Evolutionary conservation across 495 filamentous ascomycete species (phyloP), one percentile per base, ranked within the genome.

Genomic region (Gamarada debralockiae): DNA sequence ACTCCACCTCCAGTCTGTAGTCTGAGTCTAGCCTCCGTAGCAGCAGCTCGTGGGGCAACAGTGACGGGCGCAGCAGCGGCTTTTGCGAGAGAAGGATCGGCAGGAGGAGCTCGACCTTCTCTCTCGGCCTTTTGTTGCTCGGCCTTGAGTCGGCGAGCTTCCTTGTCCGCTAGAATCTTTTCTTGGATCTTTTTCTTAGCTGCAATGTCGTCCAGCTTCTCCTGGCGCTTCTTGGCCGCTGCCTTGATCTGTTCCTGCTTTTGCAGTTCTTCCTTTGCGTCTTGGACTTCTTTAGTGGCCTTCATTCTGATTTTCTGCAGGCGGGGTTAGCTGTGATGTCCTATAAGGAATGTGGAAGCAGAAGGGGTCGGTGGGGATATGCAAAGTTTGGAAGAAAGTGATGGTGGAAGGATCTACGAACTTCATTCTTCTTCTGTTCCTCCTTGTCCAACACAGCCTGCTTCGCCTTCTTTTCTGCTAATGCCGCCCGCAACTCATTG

Each of bases 191-290:
- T 80, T 70, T 85, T 86, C 72, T 91, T 92, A 4, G 91, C 92
- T 39, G 86, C 87, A 33, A 86, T 65, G n/a, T 97, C 93, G 5
- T 86, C 89, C 29, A 78, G 74, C 75, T 96, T 96, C 70, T 99
- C 93, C 62, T 81, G 74, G 52, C 84, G 80, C 72, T 95, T 95
- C 55, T 81, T 79, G 45, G 82, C 84, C 0, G 90, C 91, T 57
- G 95, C 89, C 66, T 97, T 96, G 59, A 96, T 71, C 61, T 85
- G 84, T 71, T 97, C 88, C 64, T 95, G 95, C 65, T 83, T 83
- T 64, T 84, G 72, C 18, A 97, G 77, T 41, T 93, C 87, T 65
- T 95, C 87, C 70, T 95, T 92, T 21, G 81, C 64, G 52, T 90
- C 82, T 59, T 92, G 85, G 3, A 77, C 76, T 63, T 95, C 86